Evolutionary conservation across 768 basidiomycete genomes (phyloP), one percentile per base, ranked within the genome.

Genomic region (Lactarius psammicola): DNA sequence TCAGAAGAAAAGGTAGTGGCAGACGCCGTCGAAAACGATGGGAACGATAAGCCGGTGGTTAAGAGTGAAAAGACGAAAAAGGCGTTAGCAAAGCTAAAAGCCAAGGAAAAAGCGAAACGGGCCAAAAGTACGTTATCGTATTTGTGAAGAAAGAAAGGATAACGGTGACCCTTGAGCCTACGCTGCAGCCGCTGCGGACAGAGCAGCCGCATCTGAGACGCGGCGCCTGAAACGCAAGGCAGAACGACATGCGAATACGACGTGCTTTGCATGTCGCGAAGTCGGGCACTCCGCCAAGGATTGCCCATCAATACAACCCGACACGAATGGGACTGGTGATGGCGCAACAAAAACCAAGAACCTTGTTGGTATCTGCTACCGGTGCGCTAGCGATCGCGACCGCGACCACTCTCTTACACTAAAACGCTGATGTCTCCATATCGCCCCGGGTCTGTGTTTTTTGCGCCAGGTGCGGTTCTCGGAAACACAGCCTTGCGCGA

Each of bases 231-330:
- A 84, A 68, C 85, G 94, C 42, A 83, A 85, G 59, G 73, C 82
- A 3, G 84, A 88, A 56, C 83, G 85, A 51, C 70, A 80, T 15
- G 77, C 80, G 10, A 75, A 78, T 2, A 94, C 87, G 1, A 86
- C 84, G 7, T 97, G 95, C 74, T 95, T 94, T 75, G 90, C 89
- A 3, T 98, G 95, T 78, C 84, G 95, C 59, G 80, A 87, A 71
- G 85, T 81, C 67, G 95, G 95, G 0, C 95, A 98, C 72, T 80
- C 88, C 2, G 94, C 94, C 3, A 87, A 81, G 73, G 85, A 94
- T 63, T 98, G 95, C 73, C 89, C 90, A 0, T 84, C 66, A 4
- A 38, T 67, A 31, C 61, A 78, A 18, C 74, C 77, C 9, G 68
- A 77, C 13, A 63, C 72, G 38, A 71, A 76, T 34, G 72, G 51